Percentiles rank a stretch among this genome's conserved stretches.
These are phyloP conservation scores for Russula dissimulans DNA, from an alignment of 768 basidiomycete species.

Conservation along the genomic window DNA sequence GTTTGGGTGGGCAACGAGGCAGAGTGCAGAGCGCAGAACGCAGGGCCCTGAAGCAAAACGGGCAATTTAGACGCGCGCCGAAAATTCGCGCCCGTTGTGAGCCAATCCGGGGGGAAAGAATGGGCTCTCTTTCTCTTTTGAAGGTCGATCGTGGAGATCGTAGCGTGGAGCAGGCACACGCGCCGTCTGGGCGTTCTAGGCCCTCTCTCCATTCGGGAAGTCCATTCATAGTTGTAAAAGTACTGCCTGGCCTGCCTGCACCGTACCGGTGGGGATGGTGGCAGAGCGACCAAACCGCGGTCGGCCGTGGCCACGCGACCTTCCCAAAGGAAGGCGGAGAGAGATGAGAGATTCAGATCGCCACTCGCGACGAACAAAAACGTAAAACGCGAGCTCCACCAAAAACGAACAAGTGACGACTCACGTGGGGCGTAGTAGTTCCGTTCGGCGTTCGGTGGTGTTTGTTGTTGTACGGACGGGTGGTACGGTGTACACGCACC, in stretches of 20 bases:
- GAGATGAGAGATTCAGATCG: too few relatives aligned
- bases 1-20: conserved; percentile 4
- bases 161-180: conserved; percentile 5
- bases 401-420: too few relatives aligned
- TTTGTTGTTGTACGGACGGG: background rate
- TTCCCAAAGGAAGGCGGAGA: background rate
- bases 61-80: background rate
- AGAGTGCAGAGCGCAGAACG: too few relatives aligned
- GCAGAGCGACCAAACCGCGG: background rate
- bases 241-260: too few relatives aligned
- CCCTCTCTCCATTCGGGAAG: background rate
- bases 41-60: background rate
- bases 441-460: background rate
- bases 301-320: too few relatives aligned
- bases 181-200: conserved; percentile 5
- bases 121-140: background rate
- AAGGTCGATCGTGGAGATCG: conserved; percentile 13
- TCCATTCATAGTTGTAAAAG: too few relatives aligned
- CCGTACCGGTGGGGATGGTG: too few relatives aligned
- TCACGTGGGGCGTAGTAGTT: too few relatives aligned
- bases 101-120: background rate
- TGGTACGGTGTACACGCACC: background rate
- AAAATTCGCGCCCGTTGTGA: background rate
- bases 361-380: too few relatives aligned
- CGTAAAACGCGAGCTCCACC: too few relatives aligned